These are phyloP conservation scores for Trichosporon coremiiforme DNA, from an alignment of 1,284 basidiomycete species.

Conservation along the genomic window DNA sequence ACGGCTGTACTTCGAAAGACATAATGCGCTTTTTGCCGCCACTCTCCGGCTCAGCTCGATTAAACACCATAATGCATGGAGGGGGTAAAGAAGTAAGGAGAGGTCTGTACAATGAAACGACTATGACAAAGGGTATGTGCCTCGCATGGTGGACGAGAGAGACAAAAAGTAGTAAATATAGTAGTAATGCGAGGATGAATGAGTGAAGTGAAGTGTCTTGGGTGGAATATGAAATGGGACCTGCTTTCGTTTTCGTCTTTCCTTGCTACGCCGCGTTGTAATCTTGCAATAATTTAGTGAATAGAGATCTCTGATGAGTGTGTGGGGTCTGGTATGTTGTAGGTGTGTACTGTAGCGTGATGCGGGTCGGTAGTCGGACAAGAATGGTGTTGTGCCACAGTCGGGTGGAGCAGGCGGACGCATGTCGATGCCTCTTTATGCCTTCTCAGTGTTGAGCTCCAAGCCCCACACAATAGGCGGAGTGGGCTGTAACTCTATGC, in stretches of 20 bases:
- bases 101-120: constrained; percentile 16
- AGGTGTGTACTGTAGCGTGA: not conserved
- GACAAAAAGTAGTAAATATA: constrained; percentile 14
- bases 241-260: constrained; percentile 9
- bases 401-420: not conserved
- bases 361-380: not conserved
- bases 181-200: constrained; percentile 12
- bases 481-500: constrained; percentile 36
- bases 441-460: constrained; percentile 16
- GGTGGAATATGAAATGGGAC: not conserved
- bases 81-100: constrained; percentile 5
- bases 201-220: constrained; percentile 7
- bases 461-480: constrained; percentile 37
- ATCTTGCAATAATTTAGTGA: not conserved
- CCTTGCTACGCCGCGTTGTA: not conserved
- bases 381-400: not conserved
- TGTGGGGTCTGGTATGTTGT: not conserved
- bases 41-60: not conserved
- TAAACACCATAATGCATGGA: constrained; percentile 18
- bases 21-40: not conserved
- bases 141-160: not conserved
- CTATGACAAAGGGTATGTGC: constrained; percentile 15
- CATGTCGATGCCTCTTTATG: not conserved
- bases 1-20: not conserved
- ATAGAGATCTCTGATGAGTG: constrained; percentile 7